Evolutionary conservation across 2,329 filamentous ascomycete genomes (phyloP).

Genomic region (Conoideocrella luteorostrata): DNA sequence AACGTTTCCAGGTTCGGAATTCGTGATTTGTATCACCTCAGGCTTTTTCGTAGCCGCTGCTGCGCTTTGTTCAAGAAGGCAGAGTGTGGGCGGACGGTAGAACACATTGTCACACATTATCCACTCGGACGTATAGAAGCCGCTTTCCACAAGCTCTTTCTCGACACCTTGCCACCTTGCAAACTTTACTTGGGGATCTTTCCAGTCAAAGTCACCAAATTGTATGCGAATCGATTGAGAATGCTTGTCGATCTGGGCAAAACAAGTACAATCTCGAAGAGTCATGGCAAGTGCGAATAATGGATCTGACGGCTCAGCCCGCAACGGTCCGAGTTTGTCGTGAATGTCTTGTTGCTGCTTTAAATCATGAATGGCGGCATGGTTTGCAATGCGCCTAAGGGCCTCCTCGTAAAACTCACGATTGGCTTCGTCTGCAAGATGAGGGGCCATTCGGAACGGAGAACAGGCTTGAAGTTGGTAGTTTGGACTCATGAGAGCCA

Average conservation of each 20-base stretch:
- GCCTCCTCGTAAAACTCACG: constrained; percentile 20
- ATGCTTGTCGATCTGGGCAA: constrained; percentile 48
- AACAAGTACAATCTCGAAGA: constrained; percentile 71
- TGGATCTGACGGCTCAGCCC: constrained; percentile 31
- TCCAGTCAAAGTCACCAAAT: constrained; percentile 72
- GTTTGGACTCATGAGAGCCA: constrained; percentile 53
- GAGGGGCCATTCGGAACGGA: constrained; percentile 33
- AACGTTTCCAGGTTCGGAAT: not conserved
- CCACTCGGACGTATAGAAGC: constrained; percentile 57
- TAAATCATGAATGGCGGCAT: constrained; percentile 28
- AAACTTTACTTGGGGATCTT: constrained; percentile 60
- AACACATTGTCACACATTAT: constrained; percentile 26
- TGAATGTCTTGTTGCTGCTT: constrained; percentile 32
- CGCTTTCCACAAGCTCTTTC: constrained; percentile 53
- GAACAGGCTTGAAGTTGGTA: constrained; percentile 37
- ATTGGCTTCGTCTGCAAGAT: constrained; percentile 21
- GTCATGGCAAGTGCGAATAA: constrained; percentile 70
- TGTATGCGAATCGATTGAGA: constrained; percentile 43
- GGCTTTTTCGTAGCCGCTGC: constrained; percentile 7
- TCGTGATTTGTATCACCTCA: constrained; percentile 16
- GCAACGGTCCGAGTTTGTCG: constrained; percentile 38
- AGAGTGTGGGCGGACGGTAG: constrained; percentile 30
- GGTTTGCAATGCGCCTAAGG: constrained; percentile 24
- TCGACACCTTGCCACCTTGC: constrained; percentile 64
- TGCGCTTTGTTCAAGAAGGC: constrained; percentile 13